phyloP scores from a whole-genome alignment of 257 asterid species.

The Rehmannia glutinosa region DNA sequence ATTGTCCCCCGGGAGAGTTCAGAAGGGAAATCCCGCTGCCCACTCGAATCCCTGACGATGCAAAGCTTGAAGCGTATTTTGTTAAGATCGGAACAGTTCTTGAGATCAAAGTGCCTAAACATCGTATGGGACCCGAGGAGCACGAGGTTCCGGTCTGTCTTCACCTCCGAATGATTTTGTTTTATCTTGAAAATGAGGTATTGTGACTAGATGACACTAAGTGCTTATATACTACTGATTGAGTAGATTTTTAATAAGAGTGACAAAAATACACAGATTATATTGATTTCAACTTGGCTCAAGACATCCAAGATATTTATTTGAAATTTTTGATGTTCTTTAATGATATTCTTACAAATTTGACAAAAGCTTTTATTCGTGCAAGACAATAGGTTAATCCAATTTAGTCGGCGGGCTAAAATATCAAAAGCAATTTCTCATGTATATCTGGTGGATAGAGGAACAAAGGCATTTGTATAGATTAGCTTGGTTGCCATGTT shows the following conservation, averaged over 20 bases:
- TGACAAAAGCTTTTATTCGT: too few species aligned
- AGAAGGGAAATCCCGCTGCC: slow-evolving; percentile 62
- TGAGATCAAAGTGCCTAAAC: slow-evolving; percentile 73
- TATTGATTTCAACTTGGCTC: slow-evolving; percentile 10
- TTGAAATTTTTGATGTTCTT: too few species aligned
- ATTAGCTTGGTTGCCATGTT: too few species aligned
- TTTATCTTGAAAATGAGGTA: slow-evolving; percentile 34
- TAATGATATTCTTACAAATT: too few species aligned
- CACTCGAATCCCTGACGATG: slow-evolving; percentile 69
- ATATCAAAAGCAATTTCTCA: too few species aligned
- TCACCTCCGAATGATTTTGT: slow-evolving; percentile 60
- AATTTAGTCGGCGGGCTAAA: too few species aligned
- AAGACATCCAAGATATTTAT: too few species aligned
- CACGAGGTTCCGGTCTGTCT: slow-evolving; percentile 77
- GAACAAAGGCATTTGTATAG: too few species aligned
- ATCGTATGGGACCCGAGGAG: slow-evolving; percentile 67
- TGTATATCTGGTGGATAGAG: too few species aligned
- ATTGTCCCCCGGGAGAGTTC: slow-evolving; percentile 75
- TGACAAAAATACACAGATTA: slow-evolving; percentile 20
- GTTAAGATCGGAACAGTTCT: slow-evolving; percentile 63
- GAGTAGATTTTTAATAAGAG: slow-evolving; percentile 8
- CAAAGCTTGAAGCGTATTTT: slow-evolving; percentile 72
- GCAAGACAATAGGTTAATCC: too few species aligned
- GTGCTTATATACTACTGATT: slow-evolving; percentile 4
- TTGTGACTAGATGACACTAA: background rate